Evolutionary conservation across 176 grass and related monocot genomes (phyloP).

Genomic region (Cocos nucifera): DNA sequence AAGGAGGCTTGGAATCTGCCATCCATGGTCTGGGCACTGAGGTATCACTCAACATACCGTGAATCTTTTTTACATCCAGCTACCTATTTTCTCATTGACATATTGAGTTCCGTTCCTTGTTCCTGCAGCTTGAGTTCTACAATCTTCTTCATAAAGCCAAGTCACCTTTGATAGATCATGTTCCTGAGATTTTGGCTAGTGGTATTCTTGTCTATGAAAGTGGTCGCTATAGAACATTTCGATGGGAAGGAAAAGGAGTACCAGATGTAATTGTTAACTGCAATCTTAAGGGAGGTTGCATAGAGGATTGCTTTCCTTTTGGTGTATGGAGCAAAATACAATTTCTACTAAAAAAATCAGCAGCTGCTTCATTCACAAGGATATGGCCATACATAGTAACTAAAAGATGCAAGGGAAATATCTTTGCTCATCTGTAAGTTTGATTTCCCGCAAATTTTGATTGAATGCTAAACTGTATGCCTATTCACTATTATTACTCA

Average conservation of each 20-base stretch:
- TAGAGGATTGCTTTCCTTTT: conserved; percentile 53
- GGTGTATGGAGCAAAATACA: conserved; percentile 80
- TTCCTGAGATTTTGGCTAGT: conserved; percentile 80
- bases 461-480: too few species aligned
- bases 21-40: conserved; percentile 79
- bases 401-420: conserved; percentile 84
- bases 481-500: too few species aligned
- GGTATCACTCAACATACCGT: conserved; percentile 25
- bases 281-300: conserved; percentile 33
- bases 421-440: conserved; percentile 87
- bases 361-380: conserved; percentile 28
- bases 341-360: conserved; percentile 29
- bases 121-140: conserved; percentile 84
- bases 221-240: conserved; percentile 45
- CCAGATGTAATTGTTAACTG: conserved; percentile 51
- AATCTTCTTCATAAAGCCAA: conserved; percentile 46
- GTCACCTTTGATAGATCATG: conserved; percentile 65
- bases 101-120: conserved; percentile 16
- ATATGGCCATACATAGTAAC: conserved; percentile 95
- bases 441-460: neutral
- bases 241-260: conserved; percentile 80
- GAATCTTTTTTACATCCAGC: neutral
- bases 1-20: conserved; percentile 61
- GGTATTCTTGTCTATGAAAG: conserved; percentile 68
- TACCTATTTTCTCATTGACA: conserved; percentile 4